Base-by-base conservation (phyloP, 306 rosid genomes). In the Begonia loranthoides region DNA sequence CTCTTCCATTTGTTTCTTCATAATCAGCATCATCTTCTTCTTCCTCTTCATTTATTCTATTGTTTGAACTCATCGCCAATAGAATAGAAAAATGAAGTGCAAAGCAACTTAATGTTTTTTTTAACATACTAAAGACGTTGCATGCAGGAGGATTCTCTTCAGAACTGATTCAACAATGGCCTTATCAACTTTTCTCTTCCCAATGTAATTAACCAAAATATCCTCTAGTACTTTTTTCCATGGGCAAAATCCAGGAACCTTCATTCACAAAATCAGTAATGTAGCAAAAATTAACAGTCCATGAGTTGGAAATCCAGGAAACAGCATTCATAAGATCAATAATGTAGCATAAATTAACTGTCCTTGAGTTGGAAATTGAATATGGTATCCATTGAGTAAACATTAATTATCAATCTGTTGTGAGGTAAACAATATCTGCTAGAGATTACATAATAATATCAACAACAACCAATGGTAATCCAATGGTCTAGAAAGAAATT, bases 181-280 rank as follows among this genome's bases (percentile, higher is more conserved):
- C 72, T 76, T 82, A 56, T 68, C 71, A 21, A 89, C 73, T 73
- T 80, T 66, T 58, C 70, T 56, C 61, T 67, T 79, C 61, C 97
- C 97, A 34, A 89, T 74, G 62, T 69, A 74, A 67, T 59, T 52
- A 47, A 79, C 40, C 55, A 89, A 83, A 67, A 89, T 66, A 52
- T 64, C 66, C 58, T 89, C 97, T 0, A 95, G 97, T 60, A 85
- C 78, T 24, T 56, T 61, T 73, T 74, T 79, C 56, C 94, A 90
- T 0, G 90, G 87, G 34, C 85, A 85, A 68, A 89, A 85, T 67
- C 97, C 95, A 14, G 97, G 95, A 40, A 84, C 52, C 95, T 85
- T 73, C 15, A 19, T 17, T 57, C 21, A 60, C 48, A 33, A 56
- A 50, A 56, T 9, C 39, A 56, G 12, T 17, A 4, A 2, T 39